Conservation (phyloP, 2,329 filamentous ascomycete genomes). For the Zymoseptoria pseudotritici region DNA sequence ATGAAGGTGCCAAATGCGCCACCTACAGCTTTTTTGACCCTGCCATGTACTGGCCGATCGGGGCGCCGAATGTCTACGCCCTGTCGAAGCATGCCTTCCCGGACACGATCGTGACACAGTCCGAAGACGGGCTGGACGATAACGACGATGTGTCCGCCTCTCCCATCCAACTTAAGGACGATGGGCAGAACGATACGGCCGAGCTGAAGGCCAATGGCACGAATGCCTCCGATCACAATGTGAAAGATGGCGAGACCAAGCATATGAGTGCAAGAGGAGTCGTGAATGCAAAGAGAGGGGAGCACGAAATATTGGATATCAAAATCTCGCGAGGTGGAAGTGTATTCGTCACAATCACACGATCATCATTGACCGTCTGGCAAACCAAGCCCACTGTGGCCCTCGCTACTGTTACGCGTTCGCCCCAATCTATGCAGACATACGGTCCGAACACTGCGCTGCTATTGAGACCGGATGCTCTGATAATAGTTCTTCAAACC, state of each 20-base stretch:
- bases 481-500: conserved; percentile 86
- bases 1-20: conserved; percentile 4
- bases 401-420: conserved; percentile 77
- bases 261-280: not conserved
- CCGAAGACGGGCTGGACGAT: conserved; percentile 50
- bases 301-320: conserved; percentile 57
- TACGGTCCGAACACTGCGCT: conserved; percentile 84
- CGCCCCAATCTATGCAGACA: conserved; percentile 65
- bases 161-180: not conserved
- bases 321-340: conserved; percentile 72
- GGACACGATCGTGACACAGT: conserved; percentile 45
- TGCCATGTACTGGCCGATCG: conserved; percentile 84
- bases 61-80: conserved; percentile 75
- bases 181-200: conserved; percentile 1
- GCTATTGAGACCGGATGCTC: conserved; percentile 80
- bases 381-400: conserved; percentile 90
- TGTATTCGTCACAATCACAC: conserved; percentile 79
- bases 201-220: not conserved
- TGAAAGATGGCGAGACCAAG: conserved; percentile 11
- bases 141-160: conserved; percentile 9
- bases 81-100: conserved; percentile 57
- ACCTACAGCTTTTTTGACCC: conserved; percentile 12
- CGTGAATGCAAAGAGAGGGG: not conserved
- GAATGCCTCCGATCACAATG: not conserved
- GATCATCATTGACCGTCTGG: conserved; percentile 85